Evolutionary conservation across 306 rosid genomes (phyloP).

Genomic region (Psophocarpus tetragonolobus): DNA sequence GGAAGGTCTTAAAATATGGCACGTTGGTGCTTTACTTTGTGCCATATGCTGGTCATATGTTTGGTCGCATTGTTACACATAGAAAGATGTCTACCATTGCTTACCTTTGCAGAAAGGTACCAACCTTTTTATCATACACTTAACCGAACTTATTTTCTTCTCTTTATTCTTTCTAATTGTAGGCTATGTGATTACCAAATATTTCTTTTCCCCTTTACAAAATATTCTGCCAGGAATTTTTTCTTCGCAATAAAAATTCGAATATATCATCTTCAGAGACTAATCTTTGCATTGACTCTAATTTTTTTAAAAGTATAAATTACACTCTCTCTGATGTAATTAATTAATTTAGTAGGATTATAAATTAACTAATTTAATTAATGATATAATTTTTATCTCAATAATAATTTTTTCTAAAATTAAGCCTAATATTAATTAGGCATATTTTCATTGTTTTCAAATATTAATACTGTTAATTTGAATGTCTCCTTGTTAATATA

Average conservation of each 20-base stretch:
- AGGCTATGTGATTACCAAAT: background rate
- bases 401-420: too few relatives aligned
- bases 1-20: background rate
- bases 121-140: conserved; percentile 9
- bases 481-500: too few relatives aligned
- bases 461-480: too few relatives aligned
- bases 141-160: conserved; percentile 12
- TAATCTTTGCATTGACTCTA: background rate
- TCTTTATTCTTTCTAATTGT: conserved; percentile 16
- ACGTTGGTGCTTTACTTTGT: conserved; percentile 1
- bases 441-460: too few relatives aligned
- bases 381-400: too few relatives aligned
- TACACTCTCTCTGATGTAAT: too few relatives aligned
- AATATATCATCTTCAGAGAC: background rate
- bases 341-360: too few relatives aligned
- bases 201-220: background rate
- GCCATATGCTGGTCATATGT: conserved; percentile 35
- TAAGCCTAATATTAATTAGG: too few relatives aligned
- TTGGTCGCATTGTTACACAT: conserved; percentile 35
- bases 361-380: too few relatives aligned
- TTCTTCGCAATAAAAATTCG: background rate
- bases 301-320: too few relatives aligned
- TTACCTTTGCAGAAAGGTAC: conserved; percentile 33
- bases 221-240: background rate
- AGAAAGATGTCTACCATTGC: conserved; percentile 16